Conservation (phyloP, 306 rosid species). For the Glycine soja region DNA sequence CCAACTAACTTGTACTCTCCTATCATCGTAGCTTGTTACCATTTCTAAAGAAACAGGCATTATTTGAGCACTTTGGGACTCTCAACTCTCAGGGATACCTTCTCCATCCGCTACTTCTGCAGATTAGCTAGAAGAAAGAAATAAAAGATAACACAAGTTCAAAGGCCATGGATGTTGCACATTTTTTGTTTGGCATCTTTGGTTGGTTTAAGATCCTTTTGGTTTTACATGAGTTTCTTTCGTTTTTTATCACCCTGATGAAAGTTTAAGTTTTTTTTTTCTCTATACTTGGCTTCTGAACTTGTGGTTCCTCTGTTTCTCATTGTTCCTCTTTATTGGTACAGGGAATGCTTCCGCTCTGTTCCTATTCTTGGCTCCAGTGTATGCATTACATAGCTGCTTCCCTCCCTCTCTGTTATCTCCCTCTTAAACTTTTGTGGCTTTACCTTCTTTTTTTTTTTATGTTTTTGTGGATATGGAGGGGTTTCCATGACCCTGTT, state of each 20-base stretch:
- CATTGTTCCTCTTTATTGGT: neutral
- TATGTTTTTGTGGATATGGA: neutral
- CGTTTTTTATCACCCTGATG: neutral
- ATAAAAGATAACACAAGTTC: slow-evolving; percentile 9
- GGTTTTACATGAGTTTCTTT: neutral
- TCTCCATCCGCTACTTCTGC: slow-evolving; percentile 3
- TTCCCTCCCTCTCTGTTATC: neutral
- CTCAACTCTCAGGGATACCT: slow-evolving; percentile 8
- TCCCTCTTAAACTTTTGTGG: neutral
- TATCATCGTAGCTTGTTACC: slow-evolving; percentile 18
- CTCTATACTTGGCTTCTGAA: neutral
- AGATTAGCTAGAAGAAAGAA: slow-evolving; percentile 15
- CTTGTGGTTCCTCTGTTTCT: slow-evolving; percentile 34
- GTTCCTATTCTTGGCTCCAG: slow-evolving; percentile 93
- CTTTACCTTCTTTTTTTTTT: neutral
- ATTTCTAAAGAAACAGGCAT: slow-evolving; percentile 41
- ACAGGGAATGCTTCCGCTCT: slow-evolving; percentile 89
- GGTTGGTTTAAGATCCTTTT: slow-evolving; percentile 59
- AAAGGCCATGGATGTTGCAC: slow-evolving; percentile 63
- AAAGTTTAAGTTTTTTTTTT: neutral
- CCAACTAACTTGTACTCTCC: slow-evolving; percentile 17
- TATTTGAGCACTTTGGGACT: slow-evolving; percentile 18
- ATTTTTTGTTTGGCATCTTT: slow-evolving; percentile 75
- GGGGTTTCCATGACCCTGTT: neutral
- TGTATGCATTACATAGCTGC: slow-evolving; percentile 54